phyloP scores from a whole-genome alignment of 148 eudicot species.

The Amaranthus hypochondriacus region DNA sequence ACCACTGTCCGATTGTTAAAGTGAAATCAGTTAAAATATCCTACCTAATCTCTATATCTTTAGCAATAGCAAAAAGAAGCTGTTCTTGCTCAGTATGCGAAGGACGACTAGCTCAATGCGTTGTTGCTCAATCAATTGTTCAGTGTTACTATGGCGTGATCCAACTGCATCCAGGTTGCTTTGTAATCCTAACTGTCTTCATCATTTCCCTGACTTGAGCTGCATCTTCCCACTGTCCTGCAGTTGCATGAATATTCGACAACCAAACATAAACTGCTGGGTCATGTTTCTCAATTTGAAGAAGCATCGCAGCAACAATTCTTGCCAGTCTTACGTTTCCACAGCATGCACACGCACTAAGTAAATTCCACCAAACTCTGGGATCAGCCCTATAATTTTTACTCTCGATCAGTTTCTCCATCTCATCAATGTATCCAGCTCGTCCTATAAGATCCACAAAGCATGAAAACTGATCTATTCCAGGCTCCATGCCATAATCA shows the following conservation, averaged over 20 bases:
- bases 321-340: constrained; percentile 60
- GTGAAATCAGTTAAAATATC: too few species aligned
- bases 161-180: constrained; percentile 81
- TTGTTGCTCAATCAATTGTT: background rate
- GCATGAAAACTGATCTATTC: constrained; percentile 60
- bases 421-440: constrained; percentile 67
- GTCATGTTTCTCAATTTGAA: constrained; percentile 38
- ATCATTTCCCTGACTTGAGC: constrained; percentile 58
- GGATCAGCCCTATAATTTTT: constrained; percentile 32
- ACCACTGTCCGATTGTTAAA: too few species aligned
- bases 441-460: constrained; percentile 66
- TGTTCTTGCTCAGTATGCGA: too few species aligned
- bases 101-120: background rate
- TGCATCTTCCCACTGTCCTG: constrained; percentile 81
- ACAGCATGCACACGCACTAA: constrained; percentile 65
- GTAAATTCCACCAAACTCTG: constrained; percentile 61
- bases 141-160: constrained; percentile 23
- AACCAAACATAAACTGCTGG: constrained; percentile 59
- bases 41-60: too few species aligned
- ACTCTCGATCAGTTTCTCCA: constrained; percentile 43
- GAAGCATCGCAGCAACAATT: constrained; percentile 57
- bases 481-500: constrained; percentile 45
- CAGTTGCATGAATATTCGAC: constrained; percentile 70
- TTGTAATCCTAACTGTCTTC: constrained; percentile 46
- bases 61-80: too few species aligned